Evolutionary conservation across 495 filamentous ascomycete species (phyloP), one percentile per base, ranked within the genome.

Genomic region (Trichoderma gamsii): DNA sequence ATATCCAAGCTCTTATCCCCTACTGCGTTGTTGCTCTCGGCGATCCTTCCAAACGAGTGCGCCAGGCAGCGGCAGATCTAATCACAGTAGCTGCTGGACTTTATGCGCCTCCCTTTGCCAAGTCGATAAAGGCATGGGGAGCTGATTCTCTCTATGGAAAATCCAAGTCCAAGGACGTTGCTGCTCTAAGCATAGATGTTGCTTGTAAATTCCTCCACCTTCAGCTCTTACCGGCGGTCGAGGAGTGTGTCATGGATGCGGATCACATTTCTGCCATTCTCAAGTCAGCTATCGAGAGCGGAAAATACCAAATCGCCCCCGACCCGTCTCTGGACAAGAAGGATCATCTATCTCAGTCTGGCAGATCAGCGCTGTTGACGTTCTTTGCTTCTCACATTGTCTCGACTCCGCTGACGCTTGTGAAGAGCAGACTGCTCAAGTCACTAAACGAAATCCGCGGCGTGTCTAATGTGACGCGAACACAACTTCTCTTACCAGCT

Each of bases 171-270:
- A 71, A 78, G 3, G 52, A 61, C 8, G 69, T 92, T 23, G 76
- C 77, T 35, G 89, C 85, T 83, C 79, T 97, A n/a, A 77, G 85
- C 41, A 69, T 71, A 3, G 82, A 85, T 8, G 25, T 66, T 18
- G 85, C 88, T 59, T 78, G 76, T 3, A 75, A 82, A 23, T 85
- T 97, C 13, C 70, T 97, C 9, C 77, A 83, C 21, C 84, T 83
- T 23, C 78, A 89, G 29, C 75, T 97, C 41, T 73, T 90, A 27
- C 89, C 90, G 2, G 84, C 80, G 6, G 73, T 97, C 21, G 93
- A 97, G 73, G 93, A 97, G 76, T 93, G 88, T 71, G 82, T 92
- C 12, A 79, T 96, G 23, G 92, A 97, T 73, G 77, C 84, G 6
- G 84, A 79, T 43, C 83, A 93, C 52, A 78, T 94, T 29, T 77